Evolutionary conservation across 2,329 filamentous ascomycete species (phyloP), one percentile per base, ranked within the genome.

Genomic region (Colletotrichum sojae): DNA sequence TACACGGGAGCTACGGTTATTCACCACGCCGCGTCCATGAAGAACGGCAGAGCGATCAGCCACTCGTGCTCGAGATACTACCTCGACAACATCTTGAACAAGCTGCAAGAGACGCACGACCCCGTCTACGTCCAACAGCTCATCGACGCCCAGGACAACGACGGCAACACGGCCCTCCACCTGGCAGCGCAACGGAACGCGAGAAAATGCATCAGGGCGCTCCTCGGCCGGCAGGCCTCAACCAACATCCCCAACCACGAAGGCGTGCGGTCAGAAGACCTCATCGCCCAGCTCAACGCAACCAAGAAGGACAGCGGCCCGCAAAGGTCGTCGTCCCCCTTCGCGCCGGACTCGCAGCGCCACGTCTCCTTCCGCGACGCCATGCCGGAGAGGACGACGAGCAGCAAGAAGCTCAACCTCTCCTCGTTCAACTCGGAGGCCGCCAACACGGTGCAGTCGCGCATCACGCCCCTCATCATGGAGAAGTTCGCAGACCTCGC

Each of bases 11-110:
- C 92, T 70, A 98, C 94, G 0, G 93, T 97, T 59, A 95, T 99
- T 75, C 96, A 98, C 77, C 95, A 98, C 78, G 95, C 97, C 51
- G 94, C 95, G 18, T 92, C 93, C 61, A 95, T 95, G 75, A 97
- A 95, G 66, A 91, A 91, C 74, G 93, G 92, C 60, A 92, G 94
- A 58, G 83, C 88, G 5, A 93, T 92, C 70, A 97, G 95, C 79
- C 94, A 95, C 77, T 91, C 93, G 22, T 97, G 93, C 76, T 94
- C 95, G 39, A 89, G 94, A 40, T 98, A 98, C 79, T 99, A 99
- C 80, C 88, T 97, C 39, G 95, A 98, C 79, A 92, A 92, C 72
- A 91, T 98, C 71, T 86, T 98, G 63, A 95, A 97, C 79, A 94
- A 92, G 78, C 88, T 99, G 69, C 89, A 91, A 71, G 94, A 97